phyloP scores from a whole-genome alignment of 2,329 filamentous ascomycete species.

The Colletotrichum phormii region DNA sequence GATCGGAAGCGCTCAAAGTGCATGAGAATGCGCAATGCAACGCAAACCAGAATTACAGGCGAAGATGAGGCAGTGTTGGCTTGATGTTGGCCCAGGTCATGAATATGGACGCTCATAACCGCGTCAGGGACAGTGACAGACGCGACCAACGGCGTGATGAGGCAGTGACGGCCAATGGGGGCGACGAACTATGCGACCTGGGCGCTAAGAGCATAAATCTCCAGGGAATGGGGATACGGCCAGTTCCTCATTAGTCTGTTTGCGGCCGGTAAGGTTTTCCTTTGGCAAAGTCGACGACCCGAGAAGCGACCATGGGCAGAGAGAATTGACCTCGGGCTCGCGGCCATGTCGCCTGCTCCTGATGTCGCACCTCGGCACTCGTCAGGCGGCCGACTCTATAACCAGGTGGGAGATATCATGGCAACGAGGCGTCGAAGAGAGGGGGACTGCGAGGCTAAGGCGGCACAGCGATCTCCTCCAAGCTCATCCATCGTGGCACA shows the following conservation, averaged over 20 bases:
- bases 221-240: not conserved
- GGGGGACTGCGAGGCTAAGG: conserved; percentile 15
- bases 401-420: not conserved
- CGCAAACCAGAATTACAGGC: conserved; percentile 1
- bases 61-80: conserved; percentile 14
- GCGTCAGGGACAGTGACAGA: conserved; percentile 27
- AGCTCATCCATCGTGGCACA: conserved; percentile 14
- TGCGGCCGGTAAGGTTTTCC: not conserved
- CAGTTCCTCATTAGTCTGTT: conserved; percentile 14
- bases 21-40: conserved; percentile 39
- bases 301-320: not conserved
- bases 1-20: conserved; percentile 46
- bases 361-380: not conserved
- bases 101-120: conserved; percentile 16
- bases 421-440: conserved; percentile 4
- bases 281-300: conserved; percentile 6
- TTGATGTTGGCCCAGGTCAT: not conserved
- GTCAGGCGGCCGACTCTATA: conserved; percentile 1
- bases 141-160: conserved; percentile 26
- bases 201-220: conserved; percentile 31
- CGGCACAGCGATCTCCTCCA: not conserved
- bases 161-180: conserved; percentile 32
- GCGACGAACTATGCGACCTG: conserved; percentile 28
- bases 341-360: not conserved
- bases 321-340: not conserved